phyloP scores from a whole-genome alignment of 371 early-diverging fungal species.

The Lichtheimia ramosa region DNA sequence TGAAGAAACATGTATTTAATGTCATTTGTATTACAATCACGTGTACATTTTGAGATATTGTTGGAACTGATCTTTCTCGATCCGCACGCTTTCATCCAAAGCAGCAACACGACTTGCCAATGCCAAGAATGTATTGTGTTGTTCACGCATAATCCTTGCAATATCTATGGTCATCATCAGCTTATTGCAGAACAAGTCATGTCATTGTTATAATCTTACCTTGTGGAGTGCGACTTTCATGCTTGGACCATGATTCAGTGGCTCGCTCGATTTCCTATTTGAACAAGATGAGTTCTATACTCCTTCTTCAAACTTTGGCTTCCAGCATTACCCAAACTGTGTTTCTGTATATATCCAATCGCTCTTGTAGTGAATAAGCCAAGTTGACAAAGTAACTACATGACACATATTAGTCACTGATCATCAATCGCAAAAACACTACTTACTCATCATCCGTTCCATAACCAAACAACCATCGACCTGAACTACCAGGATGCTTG shows the following conservation, averaged over 20 bases:
- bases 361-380: conserved; percentile 22
- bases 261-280: conserved; percentile 41
- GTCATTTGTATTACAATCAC: conserved; percentile 1
- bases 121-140: conserved; percentile 65
- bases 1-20: no score
- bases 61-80: conserved; percentile 44
- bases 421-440: background rate
- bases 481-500: conserved; percentile 31
- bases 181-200: background rate
- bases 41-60: conserved; percentile 30
- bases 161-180: conserved; percentile 32
- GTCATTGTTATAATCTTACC: conserved; percentile 18
- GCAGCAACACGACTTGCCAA: conserved; percentile 59
- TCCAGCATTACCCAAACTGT: conserved; percentile 25
- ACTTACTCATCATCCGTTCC: conserved; percentile 42
- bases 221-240: conserved; percentile 40
- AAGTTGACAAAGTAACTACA: conserved; percentile 34
- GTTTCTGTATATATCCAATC: conserved; percentile 40
- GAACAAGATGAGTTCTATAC: background rate
- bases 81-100: conserved; percentile 59
- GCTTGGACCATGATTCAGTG: conserved; percentile 37
- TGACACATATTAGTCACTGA: background rate
- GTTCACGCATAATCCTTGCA: conserved; percentile 57
- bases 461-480: conserved; percentile 45
- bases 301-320: background rate